Conservation (phyloP, 345 rosid genomes). For the Brassica rapa region DNA sequence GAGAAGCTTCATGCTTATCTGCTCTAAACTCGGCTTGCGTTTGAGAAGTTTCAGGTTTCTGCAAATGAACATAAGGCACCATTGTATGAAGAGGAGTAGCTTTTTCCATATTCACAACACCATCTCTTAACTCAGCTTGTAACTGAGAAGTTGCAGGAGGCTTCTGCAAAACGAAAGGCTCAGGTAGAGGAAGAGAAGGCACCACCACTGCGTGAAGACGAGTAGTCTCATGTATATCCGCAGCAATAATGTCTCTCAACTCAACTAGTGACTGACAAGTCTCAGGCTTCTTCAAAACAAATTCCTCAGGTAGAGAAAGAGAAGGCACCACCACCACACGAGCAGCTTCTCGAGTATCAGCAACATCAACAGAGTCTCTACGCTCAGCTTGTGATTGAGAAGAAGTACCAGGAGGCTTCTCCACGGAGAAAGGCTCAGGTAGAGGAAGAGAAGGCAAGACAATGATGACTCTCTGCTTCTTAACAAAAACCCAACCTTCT, state of each 20-base stretch:
- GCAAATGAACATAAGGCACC: conserved; percentile 45
- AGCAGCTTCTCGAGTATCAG: not conserved
- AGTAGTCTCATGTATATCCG: conserved; percentile 24
- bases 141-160: conserved; percentile 40
- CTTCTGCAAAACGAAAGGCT: conserved; percentile 6
- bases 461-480: conserved; percentile 69
- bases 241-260: conserved; percentile 27
- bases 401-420: conserved; percentile 46
- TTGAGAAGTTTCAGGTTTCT: conserved; percentile 39
- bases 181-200: conserved; percentile 47
- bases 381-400: conserved; percentile 36
- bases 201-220: conserved; percentile 8
- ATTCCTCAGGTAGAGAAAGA: conserved; percentile 25
- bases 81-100: conserved; percentile 12
- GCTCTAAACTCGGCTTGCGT: conserved; percentile 33
- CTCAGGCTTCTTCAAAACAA: conserved; percentile 23
- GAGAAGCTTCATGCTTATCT: conserved; percentile 22
- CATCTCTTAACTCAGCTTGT: conserved; percentile 23
- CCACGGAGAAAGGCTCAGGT: conserved; percentile 32
- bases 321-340: conserved; percentile 41
- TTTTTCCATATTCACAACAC: too few relatives aligned
- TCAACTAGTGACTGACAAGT: conserved; percentile 37
- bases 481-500: conserved; percentile 73
- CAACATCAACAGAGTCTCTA: conserved; percentile 14
- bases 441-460: conserved; percentile 57